A percentile compares a stretch with the other conserved stretches of the same genome.
These are phyloP conservation scores for Petasospora fabianii DNA, from an alignment of 1,139 yeast species.

Conservation along the genomic window DNA sequence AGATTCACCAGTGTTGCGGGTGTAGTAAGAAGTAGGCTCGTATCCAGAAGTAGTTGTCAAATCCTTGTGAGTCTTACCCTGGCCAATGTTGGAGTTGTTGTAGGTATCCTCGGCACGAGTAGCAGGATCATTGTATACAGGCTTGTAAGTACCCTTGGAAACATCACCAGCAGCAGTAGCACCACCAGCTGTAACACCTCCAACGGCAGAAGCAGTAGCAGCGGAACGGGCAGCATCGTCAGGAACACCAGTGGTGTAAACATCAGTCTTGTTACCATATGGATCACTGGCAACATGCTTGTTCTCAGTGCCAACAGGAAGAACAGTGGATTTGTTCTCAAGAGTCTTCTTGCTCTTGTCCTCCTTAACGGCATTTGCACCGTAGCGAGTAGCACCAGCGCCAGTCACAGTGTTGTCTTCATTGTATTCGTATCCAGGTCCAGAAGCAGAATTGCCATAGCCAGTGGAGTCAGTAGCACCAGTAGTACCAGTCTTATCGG, in stretches of 20 bases:
- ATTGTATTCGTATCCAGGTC: too few species aligned
- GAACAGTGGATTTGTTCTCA: slow-evolving; percentile 23
- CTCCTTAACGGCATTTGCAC: slow-evolving; percentile 12
- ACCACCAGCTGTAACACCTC: slow-evolving; percentile 8
- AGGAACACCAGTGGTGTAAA: slow-evolving; percentile 21
- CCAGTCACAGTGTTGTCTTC: slow-evolving; percentile 16
- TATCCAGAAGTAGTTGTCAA: slow-evolving; percentile 20
- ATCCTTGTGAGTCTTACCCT: slow-evolving; percentile 13
- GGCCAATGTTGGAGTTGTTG: slow-evolving; percentile 9
- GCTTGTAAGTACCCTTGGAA: slow-evolving; percentile 9
- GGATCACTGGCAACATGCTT: slow-evolving; percentile 12
- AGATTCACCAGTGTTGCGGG: slow-evolving; percentile 14
- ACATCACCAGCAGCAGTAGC: slow-evolving; percentile 8
- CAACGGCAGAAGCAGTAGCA: slow-evolving; percentile 13
- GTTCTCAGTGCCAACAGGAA: slow-evolving; percentile 17
- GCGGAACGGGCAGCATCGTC: slow-evolving; percentile 16
- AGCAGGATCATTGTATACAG: slow-evolving; percentile 17
- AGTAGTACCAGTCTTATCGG: background rate
- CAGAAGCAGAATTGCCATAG: too few species aligned
- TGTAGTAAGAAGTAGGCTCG: slow-evolving; percentile 20
- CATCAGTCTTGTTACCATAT: slow-evolving; percentile 15
- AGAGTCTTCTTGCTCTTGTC: slow-evolving; percentile 3
- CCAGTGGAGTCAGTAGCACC: background rate
- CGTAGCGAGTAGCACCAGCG: slow-evolving; percentile 19
- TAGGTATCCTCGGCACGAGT: slow-evolving; percentile 19